Evolutionary conservation across 345 rosid species (phyloP).

Genomic region (Eucalyptus melliodora): DNA sequence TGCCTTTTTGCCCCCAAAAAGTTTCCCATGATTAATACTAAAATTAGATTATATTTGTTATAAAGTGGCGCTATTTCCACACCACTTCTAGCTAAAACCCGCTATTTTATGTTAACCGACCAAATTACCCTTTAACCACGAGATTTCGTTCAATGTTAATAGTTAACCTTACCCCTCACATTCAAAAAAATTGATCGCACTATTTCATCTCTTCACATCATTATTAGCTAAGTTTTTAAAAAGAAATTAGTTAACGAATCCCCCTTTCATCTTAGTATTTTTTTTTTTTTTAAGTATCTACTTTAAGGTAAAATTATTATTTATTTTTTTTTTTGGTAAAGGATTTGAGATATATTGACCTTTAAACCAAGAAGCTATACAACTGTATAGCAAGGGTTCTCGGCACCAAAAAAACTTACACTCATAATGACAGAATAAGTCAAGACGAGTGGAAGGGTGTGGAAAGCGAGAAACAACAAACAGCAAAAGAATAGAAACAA

Average conservation of each 20-base stretch:
- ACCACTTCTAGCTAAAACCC: background rate
- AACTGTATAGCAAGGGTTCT: too few relatives aligned
- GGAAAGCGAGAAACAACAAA: too few relatives aligned
- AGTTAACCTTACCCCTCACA: background rate
- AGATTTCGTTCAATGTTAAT: background rate
- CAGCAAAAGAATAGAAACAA: too few relatives aligned
- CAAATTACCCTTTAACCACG: background rate
- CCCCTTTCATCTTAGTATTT: background rate
- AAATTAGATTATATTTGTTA: background rate
- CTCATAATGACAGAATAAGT: too few relatives aligned
- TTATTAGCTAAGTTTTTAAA: background rate
- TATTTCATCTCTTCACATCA: background rate
- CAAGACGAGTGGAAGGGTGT: too few relatives aligned
- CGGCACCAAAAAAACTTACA: too few relatives aligned
- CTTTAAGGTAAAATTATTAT: background rate
- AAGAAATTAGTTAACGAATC: background rate
- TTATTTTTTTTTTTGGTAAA: background rate
- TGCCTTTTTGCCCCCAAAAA: background rate
- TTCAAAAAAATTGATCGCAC: background rate
- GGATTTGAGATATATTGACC: too few relatives aligned
- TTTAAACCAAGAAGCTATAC: too few relatives aligned
- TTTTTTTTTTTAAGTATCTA: too few relatives aligned
- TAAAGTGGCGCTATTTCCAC: background rate
- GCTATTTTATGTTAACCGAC: background rate
- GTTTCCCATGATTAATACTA: background rate